Base-by-base conservation (phyloP, 163 green algal species). In the Prototheca stagnorum region DNA sequence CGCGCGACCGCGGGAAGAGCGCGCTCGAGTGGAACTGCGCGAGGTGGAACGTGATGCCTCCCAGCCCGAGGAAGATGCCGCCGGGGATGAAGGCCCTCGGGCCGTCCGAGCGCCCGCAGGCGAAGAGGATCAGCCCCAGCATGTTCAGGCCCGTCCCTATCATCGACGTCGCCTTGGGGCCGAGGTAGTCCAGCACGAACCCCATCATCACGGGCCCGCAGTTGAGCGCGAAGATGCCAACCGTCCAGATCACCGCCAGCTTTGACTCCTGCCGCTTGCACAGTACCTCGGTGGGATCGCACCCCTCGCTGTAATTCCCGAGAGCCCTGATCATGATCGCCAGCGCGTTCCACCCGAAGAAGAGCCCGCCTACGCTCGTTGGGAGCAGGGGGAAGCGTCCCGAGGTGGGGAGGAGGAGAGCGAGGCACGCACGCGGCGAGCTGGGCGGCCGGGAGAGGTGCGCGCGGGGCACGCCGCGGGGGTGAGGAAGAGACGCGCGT, bases 11-110 rank as follows among this genome's bases (percentile, higher is more conserved):
- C 1, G 64, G 71, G 20, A 62, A 78, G 19, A 80, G 49, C 22
- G 58, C 61, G 11, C 56, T 63, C n/a, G 73, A 68, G 56, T 81
- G 72, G 26, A 81, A 57, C 51, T 81, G 65, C 11, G 56, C 55
- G 16, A 81, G 53, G 49, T 81, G 72, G 49, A 77, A 81, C 28
- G 66, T 73, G 42, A 81, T 78, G 53, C 67, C 67, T 5, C 64
- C 72, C 15, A 77, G 46, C 14, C 71, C 67, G 35, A 77, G 23
- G 15, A 80, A 57, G 28, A 77, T 62, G 41, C 59, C 48, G 5
- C 47, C 58, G 7, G 58, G 45, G 39, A 61, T 43, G 34, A 69
- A 72, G 19, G 54, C 58, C 22, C 65, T 62, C 12, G 37, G 23
- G 5, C 54, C 54, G 2, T 4, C 21, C 14, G 63, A 61, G 5